These are phyloP conservation scores for Trametes cinnabarina DNA, from an alignment of 768 basidiomycete genomes.

Conservation along the genomic window DNA sequence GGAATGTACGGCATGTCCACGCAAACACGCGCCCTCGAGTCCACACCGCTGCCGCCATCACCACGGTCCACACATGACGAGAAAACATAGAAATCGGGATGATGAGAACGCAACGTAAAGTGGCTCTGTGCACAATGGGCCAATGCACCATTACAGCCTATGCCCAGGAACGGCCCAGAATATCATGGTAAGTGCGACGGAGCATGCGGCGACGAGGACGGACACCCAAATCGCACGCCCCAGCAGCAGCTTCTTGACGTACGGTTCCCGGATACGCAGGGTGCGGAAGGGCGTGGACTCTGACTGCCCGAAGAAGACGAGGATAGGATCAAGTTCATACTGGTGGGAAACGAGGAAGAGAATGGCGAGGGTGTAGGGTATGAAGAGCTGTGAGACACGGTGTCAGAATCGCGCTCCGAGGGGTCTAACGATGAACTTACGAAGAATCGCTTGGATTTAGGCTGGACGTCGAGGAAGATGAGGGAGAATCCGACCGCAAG, in stretches of 20 bases:
- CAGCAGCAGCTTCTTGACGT: constrained; percentile 86
- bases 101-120: background rate
- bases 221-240: constrained; percentile 92
- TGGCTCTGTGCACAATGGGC: background rate
- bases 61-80: constrained; percentile 7
- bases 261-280: constrained; percentile 87
- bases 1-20: background rate
- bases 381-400: constrained; percentile 68
- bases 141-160: constrained; percentile 50
- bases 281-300: constrained; percentile 98
- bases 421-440: constrained; percentile 51
- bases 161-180: constrained; percentile 98
- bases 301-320: constrained; percentile 90
- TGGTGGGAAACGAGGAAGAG: constrained; percentile 93
- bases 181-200: constrained; percentile 79
- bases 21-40: constrained; percentile 2
- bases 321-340: constrained; percentile 95
- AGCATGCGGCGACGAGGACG: constrained; percentile 71
- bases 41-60: constrained; percentile 9
- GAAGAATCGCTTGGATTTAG: constrained; percentile 91
- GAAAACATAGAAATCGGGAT: constrained; percentile 11
- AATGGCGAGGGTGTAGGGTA: constrained; percentile 87
- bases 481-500: constrained; percentile 87
- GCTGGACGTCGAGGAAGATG: constrained; percentile 90
- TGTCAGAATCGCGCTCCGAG: constrained; percentile 4